phyloP scores from a whole-genome alignment of 176 grass and related monocot species.

The Carex pumila region DNA sequence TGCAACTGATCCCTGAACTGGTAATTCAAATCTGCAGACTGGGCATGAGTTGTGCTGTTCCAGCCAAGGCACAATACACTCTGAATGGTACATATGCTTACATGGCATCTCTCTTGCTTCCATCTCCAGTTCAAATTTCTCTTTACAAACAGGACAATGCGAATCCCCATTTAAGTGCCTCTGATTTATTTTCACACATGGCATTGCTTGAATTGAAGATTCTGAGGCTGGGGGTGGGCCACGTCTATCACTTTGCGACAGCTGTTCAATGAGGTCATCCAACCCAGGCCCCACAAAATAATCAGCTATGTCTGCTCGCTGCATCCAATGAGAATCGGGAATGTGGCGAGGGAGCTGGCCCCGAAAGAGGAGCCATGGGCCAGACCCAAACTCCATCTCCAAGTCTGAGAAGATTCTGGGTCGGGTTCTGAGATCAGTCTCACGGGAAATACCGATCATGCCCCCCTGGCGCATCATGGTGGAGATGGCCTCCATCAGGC shows the following conservation, averaged over 20 bases:
- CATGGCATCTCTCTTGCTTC: constrained; percentile 89
- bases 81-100: constrained; percentile 76
- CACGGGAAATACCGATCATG: constrained; percentile 50
- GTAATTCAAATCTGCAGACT: constrained; percentile 76
- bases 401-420: constrained; percentile 55
- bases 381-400: constrained; percentile 59
- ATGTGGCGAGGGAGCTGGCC: constrained; percentile 56
- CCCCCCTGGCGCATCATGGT: constrained; percentile 52
- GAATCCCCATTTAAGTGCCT: constrained; percentile 77
- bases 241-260: constrained; percentile 52
- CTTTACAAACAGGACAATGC: constrained; percentile 85
- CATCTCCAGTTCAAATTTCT: constrained; percentile 57
- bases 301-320: constrained; percentile 52
- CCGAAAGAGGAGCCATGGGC: constrained; percentile 79
- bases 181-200: constrained; percentile 63
- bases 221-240: constrained; percentile 76
- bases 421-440: constrained; percentile 44
- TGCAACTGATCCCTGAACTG: constrained; percentile 39
- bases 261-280: constrained; percentile 74
- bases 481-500: constrained; percentile 80
- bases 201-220: constrained; percentile 68
- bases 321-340: constrained; percentile 47
- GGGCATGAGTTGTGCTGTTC: constrained; percentile 93
- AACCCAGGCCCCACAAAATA: constrained; percentile 85
- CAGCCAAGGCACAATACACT: constrained; percentile 91